These are phyloP conservation scores for Myochromella boudieri DNA, from an alignment of 768 basidiomycete species.

Conservation along the genomic window DNA sequence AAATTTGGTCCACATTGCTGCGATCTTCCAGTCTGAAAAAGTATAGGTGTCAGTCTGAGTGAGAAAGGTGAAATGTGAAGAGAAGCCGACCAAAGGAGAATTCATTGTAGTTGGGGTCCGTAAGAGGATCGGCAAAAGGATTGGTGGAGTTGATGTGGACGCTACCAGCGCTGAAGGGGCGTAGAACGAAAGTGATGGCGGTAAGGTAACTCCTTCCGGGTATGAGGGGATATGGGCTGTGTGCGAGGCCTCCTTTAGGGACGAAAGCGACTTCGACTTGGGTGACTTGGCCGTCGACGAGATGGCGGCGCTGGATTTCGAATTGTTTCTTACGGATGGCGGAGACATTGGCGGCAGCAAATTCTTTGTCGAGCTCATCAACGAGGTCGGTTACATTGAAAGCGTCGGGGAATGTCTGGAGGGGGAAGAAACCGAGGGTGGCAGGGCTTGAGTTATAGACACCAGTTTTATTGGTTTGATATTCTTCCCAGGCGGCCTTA, in stretches of 20 bases:
- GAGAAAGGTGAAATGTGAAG: background rate
- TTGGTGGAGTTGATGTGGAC: constrained; percentile 21
- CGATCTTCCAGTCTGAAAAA: constrained; percentile 13
- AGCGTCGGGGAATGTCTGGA: constrained; percentile 15
- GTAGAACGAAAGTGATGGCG: constrained; percentile 14
- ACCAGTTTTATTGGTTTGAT: constrained; percentile 11
- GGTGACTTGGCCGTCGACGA: constrained; percentile 14
- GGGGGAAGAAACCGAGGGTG: constrained; percentile 14
- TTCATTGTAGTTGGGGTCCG: constrained; percentile 19
- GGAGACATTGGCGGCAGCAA: constrained; percentile 8
- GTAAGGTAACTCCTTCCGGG: constrained; percentile 17
- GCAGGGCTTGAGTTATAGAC: constrained; percentile 12
- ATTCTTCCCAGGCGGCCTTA: constrained; percentile 8
- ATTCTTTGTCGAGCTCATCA: constrained; percentile 9
- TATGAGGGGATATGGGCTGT: constrained; percentile 9
- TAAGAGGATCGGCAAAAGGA: constrained; percentile 16
- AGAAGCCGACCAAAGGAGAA: constrained; percentile 12
- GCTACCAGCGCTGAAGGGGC: constrained; percentile 16
- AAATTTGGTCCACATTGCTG: constrained; percentile 8
- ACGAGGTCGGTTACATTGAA: constrained; percentile 15
- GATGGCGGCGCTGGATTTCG: constrained; percentile 14
- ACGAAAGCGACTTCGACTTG: constrained; percentile 13
- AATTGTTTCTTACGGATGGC: constrained; percentile 16
- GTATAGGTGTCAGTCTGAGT: background rate
- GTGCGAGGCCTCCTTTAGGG: constrained; percentile 10